Evolutionary conservation across 345 rosid species (phyloP), one percentile per base, ranked within the genome.

Genomic region (Lenwebbia sp.): DNA sequence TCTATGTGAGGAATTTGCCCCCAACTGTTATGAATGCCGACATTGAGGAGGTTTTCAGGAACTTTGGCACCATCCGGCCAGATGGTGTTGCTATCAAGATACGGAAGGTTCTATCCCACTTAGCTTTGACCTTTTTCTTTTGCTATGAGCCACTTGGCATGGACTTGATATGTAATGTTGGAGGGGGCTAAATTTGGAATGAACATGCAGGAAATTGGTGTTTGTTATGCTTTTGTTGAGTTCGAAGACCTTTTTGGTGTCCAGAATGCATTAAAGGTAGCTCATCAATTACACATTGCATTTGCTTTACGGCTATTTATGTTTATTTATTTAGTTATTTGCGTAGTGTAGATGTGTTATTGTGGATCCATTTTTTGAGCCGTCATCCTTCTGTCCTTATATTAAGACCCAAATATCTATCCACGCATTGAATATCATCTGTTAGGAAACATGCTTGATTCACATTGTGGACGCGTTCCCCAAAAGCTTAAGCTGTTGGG

Each of bases 191-290:
- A 47, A 87, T 88, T 60, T 89, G 83, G 40, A 90, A 86, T 84
- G 86, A 30, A 50, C 85, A 62, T 52, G 28, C 90, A 91, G 99
- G 99, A 97, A 91, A 87, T 94, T 85, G 99, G 99, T 49, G 95
- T 95, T 57, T 97, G 98, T 92, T 97, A 95, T 88, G 99, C 99
- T 22, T 97, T 96, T 88, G 99, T 97, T 44, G 99, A 97, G 92
- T 97, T 92, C 86, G 99, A 96, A 93, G 99, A 97, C 90, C 90
- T 95, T 82, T 25, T 86, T 54, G 91, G 95, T 54, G 99, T 96
- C 84, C 98, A 95, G 85, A 96, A 96, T 90, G 99, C 99, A 86
- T 91, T 97, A 86, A 93, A 94, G 99, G 99, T 97, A 84, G 87
- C 57, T 70, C 55, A 89, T 76, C 22, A 60, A 52, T 47, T 53